These are phyloP conservation scores for Datisca glomerata DNA, from an alignment of 306 rosid species.

Conservation along the genomic window DNA sequence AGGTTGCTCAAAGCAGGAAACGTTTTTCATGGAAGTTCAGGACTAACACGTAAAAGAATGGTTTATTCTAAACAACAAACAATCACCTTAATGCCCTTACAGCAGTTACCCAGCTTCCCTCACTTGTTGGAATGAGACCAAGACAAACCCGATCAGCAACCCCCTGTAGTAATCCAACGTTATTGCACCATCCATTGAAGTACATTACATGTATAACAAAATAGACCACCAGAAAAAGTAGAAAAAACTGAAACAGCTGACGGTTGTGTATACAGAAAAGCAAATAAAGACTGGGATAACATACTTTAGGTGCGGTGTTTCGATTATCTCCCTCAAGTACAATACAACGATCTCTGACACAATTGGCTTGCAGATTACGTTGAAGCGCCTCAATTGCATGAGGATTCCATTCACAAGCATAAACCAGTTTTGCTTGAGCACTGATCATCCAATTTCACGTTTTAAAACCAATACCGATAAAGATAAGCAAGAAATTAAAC, in stretches of 20 bases:
- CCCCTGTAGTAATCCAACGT: conserved; percentile 44
- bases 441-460: too few species aligned
- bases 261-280: too few species aligned
- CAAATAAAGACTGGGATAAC: neutral
- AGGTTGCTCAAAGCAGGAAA: too few species aligned
- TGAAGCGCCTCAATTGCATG: conserved; percentile 71
- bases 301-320: conserved; percentile 70
- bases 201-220: too few species aligned
- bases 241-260: too few species aligned
- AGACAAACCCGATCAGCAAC: conserved; percentile 91
- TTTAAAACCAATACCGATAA: too few species aligned
- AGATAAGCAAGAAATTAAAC: too few species aligned
- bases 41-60: too few species aligned
- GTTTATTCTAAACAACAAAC: neutral
- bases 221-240: too few species aligned
- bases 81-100: conserved; percentile 75
- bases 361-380: conserved; percentile 56
- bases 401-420: conserved; percentile 96
- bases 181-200: too few species aligned
- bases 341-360: conserved; percentile 54
- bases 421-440: conserved; percentile 73
- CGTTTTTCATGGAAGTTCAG: too few species aligned
- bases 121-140: conserved; percentile 90
- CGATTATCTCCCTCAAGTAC: conserved; percentile 82
- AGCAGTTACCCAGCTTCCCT: conserved; percentile 78